Evolutionary conservation across 1,284 basidiomycete species (phyloP).

Genomic region (Puccinia polysora): DNA sequence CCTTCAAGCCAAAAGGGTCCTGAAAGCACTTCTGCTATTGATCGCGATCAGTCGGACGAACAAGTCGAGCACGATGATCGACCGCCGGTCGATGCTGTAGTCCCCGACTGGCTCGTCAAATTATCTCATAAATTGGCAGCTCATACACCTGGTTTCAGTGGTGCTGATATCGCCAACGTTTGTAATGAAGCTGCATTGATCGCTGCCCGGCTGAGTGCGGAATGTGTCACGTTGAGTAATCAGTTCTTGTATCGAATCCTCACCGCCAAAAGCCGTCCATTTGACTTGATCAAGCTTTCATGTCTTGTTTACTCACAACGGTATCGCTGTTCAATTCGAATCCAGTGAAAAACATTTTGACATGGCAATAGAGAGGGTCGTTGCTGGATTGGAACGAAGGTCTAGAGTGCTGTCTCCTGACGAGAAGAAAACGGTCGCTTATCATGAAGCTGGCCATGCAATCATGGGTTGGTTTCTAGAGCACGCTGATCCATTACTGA

Average conservation of each 20-base stretch:
- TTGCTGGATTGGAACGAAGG: conserved; percentile 94
- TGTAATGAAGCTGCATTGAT: conserved; percentile 97
- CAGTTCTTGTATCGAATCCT: too few relatives aligned
- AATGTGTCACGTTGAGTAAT: conserved; percentile 61
- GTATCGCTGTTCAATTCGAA: too few relatives aligned
- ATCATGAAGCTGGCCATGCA: conserved; percentile 98
- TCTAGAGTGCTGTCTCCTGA: conserved; percentile 84
- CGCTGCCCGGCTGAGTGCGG: conserved; percentile 77
- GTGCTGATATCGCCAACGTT: conserved; percentile 97
- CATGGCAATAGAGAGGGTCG: conserved; percentile 94
- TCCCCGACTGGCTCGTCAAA: conserved; percentile 60
- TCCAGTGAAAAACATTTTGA: conserved; percentile 75
- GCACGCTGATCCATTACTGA: conserved; percentile 91
- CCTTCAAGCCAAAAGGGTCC: conserved; percentile 1
- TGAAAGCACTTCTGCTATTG: background rate
- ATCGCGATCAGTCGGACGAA: conserved; percentile 37
- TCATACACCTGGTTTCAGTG: conserved; percentile 94
- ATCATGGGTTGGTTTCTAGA: conserved; percentile 98
- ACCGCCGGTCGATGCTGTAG: conserved; percentile 48
- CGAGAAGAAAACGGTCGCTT: conserved; percentile 98
- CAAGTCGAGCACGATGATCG: conserved; percentile 42
- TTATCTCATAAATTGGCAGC: conserved; percentile 89
- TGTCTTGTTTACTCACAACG: too few relatives aligned
- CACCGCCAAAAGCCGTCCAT: too few relatives aligned
- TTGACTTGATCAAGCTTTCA: background rate